Evolutionary conservation across 2,329 filamentous ascomycete genomes (phyloP), one percentile per base, ranked within the genome.

Genomic region (Bimuria novae-zelandiae): DNA sequence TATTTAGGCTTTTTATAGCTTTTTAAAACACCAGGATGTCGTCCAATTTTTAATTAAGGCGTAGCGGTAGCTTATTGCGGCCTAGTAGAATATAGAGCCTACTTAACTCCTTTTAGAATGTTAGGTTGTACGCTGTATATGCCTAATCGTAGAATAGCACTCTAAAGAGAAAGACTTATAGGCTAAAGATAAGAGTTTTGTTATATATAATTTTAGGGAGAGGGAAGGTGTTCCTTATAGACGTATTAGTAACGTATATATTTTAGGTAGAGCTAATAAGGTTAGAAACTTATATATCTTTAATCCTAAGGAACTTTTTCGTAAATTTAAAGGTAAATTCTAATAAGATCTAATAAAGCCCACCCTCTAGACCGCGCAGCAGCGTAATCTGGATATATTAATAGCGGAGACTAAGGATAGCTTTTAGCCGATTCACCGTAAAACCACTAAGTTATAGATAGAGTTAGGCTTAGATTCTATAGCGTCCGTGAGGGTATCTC

Each of bases 91-190:
- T 60, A 29, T 59, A 47, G 35, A 74, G 58, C 41, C 60, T 64
- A 52, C 73, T 75, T 4, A 75, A 50, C 43, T 72, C 69, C 50
- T 72, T 57, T 3, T 16, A 62, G 55, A 23, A 67, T 54, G 66
- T 57, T 40, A 75, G n/a, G 23, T 64, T 56, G n/a, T 58, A 63
- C 7, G 46, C 63, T 46, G 69, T 68, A 36, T 73, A 75, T 14
- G 43, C 63, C 14, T 55, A 16, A 46, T 69, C 61, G 17, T 61
- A 51, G 39, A 73, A 72, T 30, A 73, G 59, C 48, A 73, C 64
- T 25, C 57, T 52, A 21, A 67, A 54, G 22, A 70, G 56, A 39
- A 54, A 60, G 44, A 64, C 41, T 53, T 71, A 57, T 17, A 53
- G 60, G 45, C 67, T 71, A 25, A 70, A 62, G 33, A 64, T 57